These are phyloP conservation scores for Emergomyces africanus DNA, from an alignment of 2,329 filamentous ascomycete genomes.

Conservation along the genomic window DNA sequence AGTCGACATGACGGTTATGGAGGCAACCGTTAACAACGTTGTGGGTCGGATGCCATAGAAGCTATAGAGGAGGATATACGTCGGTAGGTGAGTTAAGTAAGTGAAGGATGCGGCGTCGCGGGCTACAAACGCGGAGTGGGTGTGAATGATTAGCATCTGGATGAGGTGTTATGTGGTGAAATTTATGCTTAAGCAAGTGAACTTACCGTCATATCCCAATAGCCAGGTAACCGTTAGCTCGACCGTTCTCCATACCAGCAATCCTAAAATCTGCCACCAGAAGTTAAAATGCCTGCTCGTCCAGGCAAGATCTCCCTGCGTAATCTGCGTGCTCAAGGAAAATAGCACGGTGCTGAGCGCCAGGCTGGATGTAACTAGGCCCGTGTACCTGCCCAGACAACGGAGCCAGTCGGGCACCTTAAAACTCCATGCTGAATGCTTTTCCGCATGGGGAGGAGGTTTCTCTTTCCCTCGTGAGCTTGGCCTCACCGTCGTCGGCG, in stretches of 20 bases:
- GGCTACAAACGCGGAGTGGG: conserved; percentile 27
- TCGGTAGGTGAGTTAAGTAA: conserved; percentile 61
- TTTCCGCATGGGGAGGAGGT: not conserved
- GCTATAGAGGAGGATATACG: conserved; percentile 58
- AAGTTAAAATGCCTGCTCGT: conserved; percentile 53
- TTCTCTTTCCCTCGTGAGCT: not conserved
- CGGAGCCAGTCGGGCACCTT: conserved; percentile 16
- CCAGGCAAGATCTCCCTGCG: conserved; percentile 51
- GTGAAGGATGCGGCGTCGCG: conserved; percentile 54
- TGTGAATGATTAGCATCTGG: not conserved
- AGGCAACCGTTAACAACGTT: conserved; percentile 49
- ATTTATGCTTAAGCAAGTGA: not conserved
- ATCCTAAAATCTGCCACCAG: conserved; percentile 46
- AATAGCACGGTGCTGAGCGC: conserved; percentile 52
- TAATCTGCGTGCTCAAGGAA: conserved; percentile 47
- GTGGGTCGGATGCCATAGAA: conserved; percentile 61
- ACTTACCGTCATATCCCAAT: conserved; percentile 51
- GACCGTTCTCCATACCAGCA: conserved; percentile 45
- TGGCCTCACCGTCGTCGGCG: not conserved
- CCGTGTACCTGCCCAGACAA: conserved; percentile 31
- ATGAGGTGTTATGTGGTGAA: not conserved
- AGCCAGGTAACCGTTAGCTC: conserved; percentile 64
- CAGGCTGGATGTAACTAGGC: conserved; percentile 42
- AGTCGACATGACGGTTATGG: conserved; percentile 55
- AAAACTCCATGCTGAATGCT: too few species aligned